Conservation (phyloP, 208 protist genomes). For the Novymonas esmeraldas region DNA sequence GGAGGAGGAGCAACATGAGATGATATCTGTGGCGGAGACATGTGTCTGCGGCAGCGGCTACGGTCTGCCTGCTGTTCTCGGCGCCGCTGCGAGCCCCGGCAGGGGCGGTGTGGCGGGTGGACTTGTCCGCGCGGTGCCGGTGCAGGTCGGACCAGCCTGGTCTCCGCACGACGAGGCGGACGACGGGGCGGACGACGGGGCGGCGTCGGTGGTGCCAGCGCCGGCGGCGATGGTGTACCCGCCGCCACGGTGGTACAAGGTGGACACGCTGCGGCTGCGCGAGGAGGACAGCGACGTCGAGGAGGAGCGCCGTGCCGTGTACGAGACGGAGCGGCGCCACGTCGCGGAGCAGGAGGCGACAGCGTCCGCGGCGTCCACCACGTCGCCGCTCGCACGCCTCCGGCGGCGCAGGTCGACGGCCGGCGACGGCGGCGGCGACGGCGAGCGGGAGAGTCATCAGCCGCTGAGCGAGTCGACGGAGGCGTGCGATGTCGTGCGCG, state of each 20-base stretch:
- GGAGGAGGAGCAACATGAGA: too few relatives aligned
- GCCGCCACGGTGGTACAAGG: conserved; percentile 9
- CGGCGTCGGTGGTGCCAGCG: too few relatives aligned
- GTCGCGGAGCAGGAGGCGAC: conserved; percentile 2
- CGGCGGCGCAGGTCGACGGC: neutral
- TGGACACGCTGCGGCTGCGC: conserved; percentile 7
- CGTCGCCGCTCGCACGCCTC: neutral
- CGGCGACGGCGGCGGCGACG: conserved; percentile 2
- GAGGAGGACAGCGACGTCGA: conserved; percentile 61
- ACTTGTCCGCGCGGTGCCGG: neutral
- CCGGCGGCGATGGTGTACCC: conserved; percentile 20
- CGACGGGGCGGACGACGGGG: neutral
- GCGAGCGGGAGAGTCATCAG: neutral
- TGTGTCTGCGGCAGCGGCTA: too few relatives aligned
- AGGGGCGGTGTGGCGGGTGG: too few relatives aligned
- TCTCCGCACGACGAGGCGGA: neutral
- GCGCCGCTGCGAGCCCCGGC: too few relatives aligned
- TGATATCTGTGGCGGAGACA: too few relatives aligned
- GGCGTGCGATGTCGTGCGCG: conserved; percentile 33
- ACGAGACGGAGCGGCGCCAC: conserved; percentile 24
- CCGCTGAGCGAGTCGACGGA: neutral
- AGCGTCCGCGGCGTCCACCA: neutral
- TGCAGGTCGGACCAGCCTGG: neutral
- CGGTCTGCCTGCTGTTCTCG: too few relatives aligned
- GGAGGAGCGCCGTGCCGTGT: conserved; percentile 47